Evolutionary conservation across 139 green algal species (phyloP).

Genomic region (Chlamydomonas sp.): DNA sequence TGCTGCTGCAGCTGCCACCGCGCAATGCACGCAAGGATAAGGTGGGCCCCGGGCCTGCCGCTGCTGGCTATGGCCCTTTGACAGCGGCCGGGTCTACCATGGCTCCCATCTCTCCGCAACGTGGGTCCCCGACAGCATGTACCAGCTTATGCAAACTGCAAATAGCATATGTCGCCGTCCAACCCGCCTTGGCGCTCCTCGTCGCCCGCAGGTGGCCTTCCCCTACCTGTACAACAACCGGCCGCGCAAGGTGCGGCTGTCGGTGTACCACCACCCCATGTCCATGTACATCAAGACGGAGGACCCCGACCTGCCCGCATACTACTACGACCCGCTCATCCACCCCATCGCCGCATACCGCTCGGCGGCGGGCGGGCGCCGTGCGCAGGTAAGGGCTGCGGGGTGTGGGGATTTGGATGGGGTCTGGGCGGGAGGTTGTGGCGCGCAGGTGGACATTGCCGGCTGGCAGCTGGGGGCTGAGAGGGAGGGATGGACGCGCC

Average conservation of each 20-base stretch:
- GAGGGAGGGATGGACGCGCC: too few species aligned
- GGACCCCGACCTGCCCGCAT: slow-evolving; percentile 98
- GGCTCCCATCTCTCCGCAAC: too few species aligned
- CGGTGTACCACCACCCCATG: slow-evolving; percentile 93
- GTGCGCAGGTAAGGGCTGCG: neutral
- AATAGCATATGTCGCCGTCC: neutral
- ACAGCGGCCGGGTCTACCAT: too few species aligned
- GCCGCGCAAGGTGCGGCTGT: slow-evolving; percentile 92
- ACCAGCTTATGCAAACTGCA: too few species aligned
- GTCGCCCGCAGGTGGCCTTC: slow-evolving; percentile 85
- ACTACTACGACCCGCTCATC: slow-evolving; percentile 99
- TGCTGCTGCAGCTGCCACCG: too few species aligned
- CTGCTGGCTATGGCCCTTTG: too few species aligned
- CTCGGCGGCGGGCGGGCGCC: slow-evolving; percentile 35
- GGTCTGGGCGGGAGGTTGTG: neutral
- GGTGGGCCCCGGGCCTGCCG: too few species aligned
- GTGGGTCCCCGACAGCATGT: too few species aligned
- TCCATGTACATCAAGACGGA: slow-evolving; percentile 99
- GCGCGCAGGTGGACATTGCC: too few species aligned
- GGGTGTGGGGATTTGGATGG: neutral
- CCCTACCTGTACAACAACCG: slow-evolving; percentile 99
- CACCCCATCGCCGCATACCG: slow-evolving; percentile 97
- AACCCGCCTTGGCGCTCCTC: neutral
- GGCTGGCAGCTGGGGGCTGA: too few species aligned
- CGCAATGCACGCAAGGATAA: too few species aligned